phyloP scores from a whole-genome alignment of 2,329 filamentous ascomycete species.

The Sporothrix mexicana region DNA sequence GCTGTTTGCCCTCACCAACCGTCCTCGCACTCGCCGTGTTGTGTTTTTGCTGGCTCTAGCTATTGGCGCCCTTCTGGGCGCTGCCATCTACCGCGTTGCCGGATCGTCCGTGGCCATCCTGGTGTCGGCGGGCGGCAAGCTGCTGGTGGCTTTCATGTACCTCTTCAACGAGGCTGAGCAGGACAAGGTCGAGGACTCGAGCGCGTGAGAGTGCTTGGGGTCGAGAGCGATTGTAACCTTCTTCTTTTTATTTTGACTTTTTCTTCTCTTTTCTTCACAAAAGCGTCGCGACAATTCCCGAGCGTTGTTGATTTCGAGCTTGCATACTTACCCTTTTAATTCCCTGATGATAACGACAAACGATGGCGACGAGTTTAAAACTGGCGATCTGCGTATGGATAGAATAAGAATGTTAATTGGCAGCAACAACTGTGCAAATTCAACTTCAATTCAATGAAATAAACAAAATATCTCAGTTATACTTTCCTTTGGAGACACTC shows the following conservation, averaged over 20 bases:
- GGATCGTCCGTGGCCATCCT: conserved; percentile 53
- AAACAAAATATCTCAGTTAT: not conserved
- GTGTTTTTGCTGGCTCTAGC: conserved; percentile 57
- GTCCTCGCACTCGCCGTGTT: conserved; percentile 56
- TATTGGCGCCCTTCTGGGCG: conserved; percentile 58
- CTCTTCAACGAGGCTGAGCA: conserved; percentile 50
- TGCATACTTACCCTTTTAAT: not conserved
- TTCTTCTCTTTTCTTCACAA: not conserved
- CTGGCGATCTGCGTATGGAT: not conserved
- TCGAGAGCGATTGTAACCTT: not conserved
- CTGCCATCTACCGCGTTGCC: conserved; percentile 53
- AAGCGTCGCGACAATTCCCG: not conserved
- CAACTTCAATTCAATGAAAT: not conserved
- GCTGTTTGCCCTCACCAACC: conserved; percentile 55
- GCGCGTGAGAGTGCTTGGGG: conserved; percentile 16
- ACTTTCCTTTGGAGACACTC: no score
- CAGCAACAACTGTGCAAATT: not conserved
- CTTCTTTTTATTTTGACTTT: not conserved
- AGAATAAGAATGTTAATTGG: not conserved
- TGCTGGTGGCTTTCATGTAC: conserved; percentile 53
- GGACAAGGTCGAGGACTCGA: conserved; percentile 31
- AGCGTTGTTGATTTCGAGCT: not conserved
- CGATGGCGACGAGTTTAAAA: conserved; percentile 7
- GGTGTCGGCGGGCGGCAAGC: conserved; percentile 53
- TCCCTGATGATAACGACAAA: conserved; percentile 23